Base-by-base conservation (phyloP, 768 basidiomycete species). In the Candolleomyces aberdarensis region DNA sequence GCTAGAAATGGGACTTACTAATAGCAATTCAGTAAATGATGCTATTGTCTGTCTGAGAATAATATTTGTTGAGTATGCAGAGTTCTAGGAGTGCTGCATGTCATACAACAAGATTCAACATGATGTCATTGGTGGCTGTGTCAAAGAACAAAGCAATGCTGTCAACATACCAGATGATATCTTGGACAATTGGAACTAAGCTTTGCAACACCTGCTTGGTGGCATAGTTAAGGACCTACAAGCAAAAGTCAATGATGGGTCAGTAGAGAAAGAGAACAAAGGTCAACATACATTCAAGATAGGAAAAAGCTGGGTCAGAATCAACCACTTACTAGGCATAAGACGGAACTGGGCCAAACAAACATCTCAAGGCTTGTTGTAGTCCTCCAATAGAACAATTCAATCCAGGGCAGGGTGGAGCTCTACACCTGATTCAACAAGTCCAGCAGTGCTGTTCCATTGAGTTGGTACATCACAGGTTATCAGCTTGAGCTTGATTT, bases 21-120 rank as follows among this genome's bases (percentile, higher is more conserved):
- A 76, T 75, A 10, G 74, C 69, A 47, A 76, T 75, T 0, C 63
- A 56, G 60, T 72, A 76, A 13, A 74, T 65, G 13, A 72, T 67
- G 0, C 71, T 71, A 13, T 63, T 39, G 58, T 77, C 73, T 0
- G 71, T 74, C 19, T 66, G 52, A 52, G 57, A 60, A 62, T 77
- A 76, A 59, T 77, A 77, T 17, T 62, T 59, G 62, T 77, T 76
- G 9, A 76, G 59, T 0, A 64, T 70, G 19, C 63, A 63, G 61
- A 74, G 71, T 0, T 65, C 70, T 46, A 72, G 57, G 0, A 72
- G 61, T 1, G 72, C 58, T 10, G 67, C 57, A 19, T 59, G 58
- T n/a, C 47, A 40, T 26, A 58, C 47, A 20, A 32, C 46, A 6
- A 60, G 31, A 7, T 58, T 58, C 1, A 63, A 57, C 3, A n/a